Base-by-base conservation (phyloP, 768 basidiomycete species). In the Dioszegia aurantiaca region DNA sequence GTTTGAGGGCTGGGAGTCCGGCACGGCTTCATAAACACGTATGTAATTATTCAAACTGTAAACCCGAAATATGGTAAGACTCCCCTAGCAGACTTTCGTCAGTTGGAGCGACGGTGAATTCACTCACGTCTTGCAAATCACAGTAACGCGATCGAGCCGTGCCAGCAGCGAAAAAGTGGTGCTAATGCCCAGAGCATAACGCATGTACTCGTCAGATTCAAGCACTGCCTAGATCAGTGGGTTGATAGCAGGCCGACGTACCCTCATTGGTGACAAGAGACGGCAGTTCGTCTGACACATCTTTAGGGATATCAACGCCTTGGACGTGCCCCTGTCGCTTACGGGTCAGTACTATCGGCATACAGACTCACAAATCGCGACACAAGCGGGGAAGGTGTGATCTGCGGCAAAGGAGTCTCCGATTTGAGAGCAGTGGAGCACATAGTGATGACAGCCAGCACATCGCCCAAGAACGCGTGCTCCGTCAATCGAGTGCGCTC, bases 361-460 rank as follows among this genome's bases (percentile, higher is more conserved):
- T 17, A 17, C 16, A n/a, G 1, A 39, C 48, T 51, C 36, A 51
- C 48, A 44, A 57, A 57, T 36, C 56, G 37, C 4, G 56, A 28
- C 17, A 57, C 56, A 0, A 74, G 77, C 2, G 84, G 89, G 65
- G 86, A 87, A 0, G 90, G 89, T 2, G 89, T 91, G 54, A 92
- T 87, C 68, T 92, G 90, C 0, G 90, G 90, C 2, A 93, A 79
- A 0, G 90, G 84, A 6, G 78, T 79, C 3, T 88, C 89, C 0
- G 86, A 86, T 16, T 86, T 82, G 17, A 93, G 78, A 8, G 88
- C 82, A 0, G 85, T 85, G 0, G 89, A 86, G 55, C 89, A 84
- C 82, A 93, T 83, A 87, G 87, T 86, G 58, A 91, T 84, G 6
- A 91, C 87, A 10, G 89, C 87, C 3, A 92, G 80, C 6, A 90